Evolutionary conservation across 2,329 filamentous ascomycete species (phyloP), one percentile per base, ranked within the genome.

Genomic region (Aspergillus cejpii): DNA sequence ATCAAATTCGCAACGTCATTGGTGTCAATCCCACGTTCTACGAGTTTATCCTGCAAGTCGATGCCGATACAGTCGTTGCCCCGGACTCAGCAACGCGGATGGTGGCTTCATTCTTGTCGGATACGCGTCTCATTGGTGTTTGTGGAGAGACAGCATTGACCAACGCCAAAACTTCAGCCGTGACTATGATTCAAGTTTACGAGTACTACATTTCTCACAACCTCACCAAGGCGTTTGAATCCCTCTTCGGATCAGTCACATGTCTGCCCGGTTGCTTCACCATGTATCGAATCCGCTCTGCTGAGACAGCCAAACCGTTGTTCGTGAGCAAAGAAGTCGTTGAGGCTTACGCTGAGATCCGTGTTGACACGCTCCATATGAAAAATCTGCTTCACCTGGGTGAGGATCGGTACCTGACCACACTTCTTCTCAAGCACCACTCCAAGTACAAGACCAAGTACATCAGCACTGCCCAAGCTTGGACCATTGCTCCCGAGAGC

Each of bases 181-280:
- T 94, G 55, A 98, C 92, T 41, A 97, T 97, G 91, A 98, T 98
- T 65, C 92, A 98, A 70, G 91, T 98, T 26, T 98, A 97, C 75
- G 91, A 98, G 70, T 98, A 98, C 77, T 98, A 90, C 74, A 98
- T 98, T 61, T 97, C 91, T 41, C 91, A 98, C 75, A 94, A 97
- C 66, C 72, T 98, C 56, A 84, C 87, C 57, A 97, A 98, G 73
- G 92, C 91, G 10, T 98, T 98, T 66, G 91, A 97, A 70, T 92
- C 86, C 71, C 77, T 98, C 59, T 98, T 98, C 63, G 92, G 91
- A 46, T 94, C 87, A 55, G 91, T 98, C 57, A 98, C 92, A 40
- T 98, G 92, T 78, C 76, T 98, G 63, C 92, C 92, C 19, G 92
- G 92, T 74, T 98, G 92, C 79, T 98, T 97, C 79, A 89, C 85